phyloP scores from a whole-genome alignment of 2,329 filamentous ascomycete genomes.

The Ramularia endophylla region DNA sequence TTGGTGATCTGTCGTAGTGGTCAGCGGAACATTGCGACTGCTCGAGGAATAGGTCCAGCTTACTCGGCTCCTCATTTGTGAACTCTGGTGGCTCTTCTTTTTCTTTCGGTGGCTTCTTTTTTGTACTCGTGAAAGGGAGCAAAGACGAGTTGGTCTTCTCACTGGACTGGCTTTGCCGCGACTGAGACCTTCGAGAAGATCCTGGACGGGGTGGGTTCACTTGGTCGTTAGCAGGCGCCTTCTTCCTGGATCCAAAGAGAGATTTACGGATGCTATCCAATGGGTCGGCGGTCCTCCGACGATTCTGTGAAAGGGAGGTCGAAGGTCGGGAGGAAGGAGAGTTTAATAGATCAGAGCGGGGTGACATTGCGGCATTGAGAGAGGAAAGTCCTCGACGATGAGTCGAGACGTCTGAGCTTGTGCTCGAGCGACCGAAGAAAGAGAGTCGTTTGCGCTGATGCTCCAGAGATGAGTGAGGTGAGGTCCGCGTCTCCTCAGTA shows the following conservation, averaged over 20 bases:
- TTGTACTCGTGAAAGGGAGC: constrained; percentile 10
- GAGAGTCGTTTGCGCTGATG: constrained; percentile 20
- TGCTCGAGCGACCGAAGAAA: constrained; percentile 21
- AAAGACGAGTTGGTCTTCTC: constrained; percentile 7
- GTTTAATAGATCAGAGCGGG: constrained; percentile 4
- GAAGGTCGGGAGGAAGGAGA: constrained; percentile 8
- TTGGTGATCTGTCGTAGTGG: constrained; percentile 16
- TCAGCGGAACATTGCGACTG: not conserved
- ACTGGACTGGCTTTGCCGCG: constrained; percentile 2
- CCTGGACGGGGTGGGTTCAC: constrained; percentile 12
- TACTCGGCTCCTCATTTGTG: constrained; percentile 18
- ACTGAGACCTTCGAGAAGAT: constrained; percentile 2
- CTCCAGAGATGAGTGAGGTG: not conserved
- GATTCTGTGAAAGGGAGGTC: constrained; percentile 14
- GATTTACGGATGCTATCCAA: constrained; percentile 23
- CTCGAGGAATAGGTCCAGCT: constrained; percentile 1
- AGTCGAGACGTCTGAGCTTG: constrained; percentile 18
- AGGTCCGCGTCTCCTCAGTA: no score
- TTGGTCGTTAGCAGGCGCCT: constrained; percentile 6
- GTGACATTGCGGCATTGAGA: constrained; percentile 10
- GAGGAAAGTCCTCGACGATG: constrained; percentile 9
- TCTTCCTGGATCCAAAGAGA: constrained; percentile 17
- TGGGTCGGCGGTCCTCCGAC: constrained; percentile 11
- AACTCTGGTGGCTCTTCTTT: constrained; percentile 11
- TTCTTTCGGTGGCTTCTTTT: constrained; percentile 3